These are phyloP conservation scores for Schizothecium vesticola DNA, from an alignment of 495 filamentous ascomycete genomes.

Conservation along the genomic window DNA sequence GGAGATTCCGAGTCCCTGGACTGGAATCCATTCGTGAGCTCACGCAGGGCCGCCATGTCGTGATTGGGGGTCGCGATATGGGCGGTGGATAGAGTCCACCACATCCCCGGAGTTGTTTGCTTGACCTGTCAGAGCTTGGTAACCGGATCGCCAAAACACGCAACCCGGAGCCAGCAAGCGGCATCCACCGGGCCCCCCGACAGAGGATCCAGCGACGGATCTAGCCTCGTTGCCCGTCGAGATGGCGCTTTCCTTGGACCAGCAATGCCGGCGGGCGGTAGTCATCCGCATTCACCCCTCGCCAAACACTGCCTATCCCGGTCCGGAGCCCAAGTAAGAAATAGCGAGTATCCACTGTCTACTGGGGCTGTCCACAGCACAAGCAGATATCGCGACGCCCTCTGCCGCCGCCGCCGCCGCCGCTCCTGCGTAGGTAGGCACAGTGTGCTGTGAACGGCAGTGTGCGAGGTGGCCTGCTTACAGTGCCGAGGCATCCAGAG, in stretches of 20 bases:
- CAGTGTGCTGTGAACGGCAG: neutral
- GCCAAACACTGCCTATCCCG: neutral
- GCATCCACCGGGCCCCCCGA: neutral
- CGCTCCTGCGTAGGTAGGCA: neutral
- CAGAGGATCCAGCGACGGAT: neutral
- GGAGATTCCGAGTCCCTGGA: conserved; percentile 12
- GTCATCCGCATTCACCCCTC: neutral
- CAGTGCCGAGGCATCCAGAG: neutral
- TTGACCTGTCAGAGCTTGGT: neutral
- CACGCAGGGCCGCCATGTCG: neutral
- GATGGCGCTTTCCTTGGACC: neutral
- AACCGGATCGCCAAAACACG: conserved; percentile 2
- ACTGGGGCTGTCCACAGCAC: too few species aligned
- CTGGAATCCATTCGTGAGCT: neutral
- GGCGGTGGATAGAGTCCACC: neutral
- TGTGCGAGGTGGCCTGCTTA: neutral
- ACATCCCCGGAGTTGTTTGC: neutral
- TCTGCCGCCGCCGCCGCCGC: neutral
- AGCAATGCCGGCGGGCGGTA: neutral
- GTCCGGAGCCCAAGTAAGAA: neutral
- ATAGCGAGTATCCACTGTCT: neutral
- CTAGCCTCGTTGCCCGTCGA: neutral
- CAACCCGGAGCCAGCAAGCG: neutral
- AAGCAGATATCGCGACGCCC: neutral
- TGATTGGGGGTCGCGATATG: conserved; percentile 3